Base-by-base conservation (phyloP, 2,329 filamentous ascomycete species). In the Fusarium piperis region DNA sequence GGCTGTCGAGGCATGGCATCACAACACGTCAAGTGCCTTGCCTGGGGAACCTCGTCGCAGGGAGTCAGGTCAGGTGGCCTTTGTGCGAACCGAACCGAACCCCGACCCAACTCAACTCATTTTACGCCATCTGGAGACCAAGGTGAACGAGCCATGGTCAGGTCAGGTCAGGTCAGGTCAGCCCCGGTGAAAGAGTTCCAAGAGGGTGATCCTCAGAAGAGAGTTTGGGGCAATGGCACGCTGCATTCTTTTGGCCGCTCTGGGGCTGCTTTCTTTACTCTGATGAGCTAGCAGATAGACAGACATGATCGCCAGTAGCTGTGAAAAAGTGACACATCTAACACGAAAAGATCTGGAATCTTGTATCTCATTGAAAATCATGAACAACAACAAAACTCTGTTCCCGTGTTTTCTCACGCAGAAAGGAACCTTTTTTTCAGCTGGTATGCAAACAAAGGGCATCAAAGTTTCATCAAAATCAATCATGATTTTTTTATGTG, bases 181-280 rank as follows among this genome's bases (percentile, higher is more conserved):
- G 41, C 60, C 32, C 30, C 44, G 18, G 56, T 23, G n/a, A 58
- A 70, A 59, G 67, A 44, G 68, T 67, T 67, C 46, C 48, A 64
- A 30, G 59, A 18, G 18, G 18, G 39, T 41, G 39, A 41, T 46
- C 15, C 15, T 26, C 7, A 28, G 20, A 46, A 46, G 41, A 28
- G 41, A 46, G 41, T 46, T 46, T 46, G 41, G 41, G 6, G n/a
- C 18, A 16, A 46, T 46, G 41, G 23, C 23, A 28, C 41, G 41
- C 41, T 46, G 41, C 41, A 46, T 41, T 41, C n/a, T 39, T 39
- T 41, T 41, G 38, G 38, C 38, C 18, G 12, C 38, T 41, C 38
- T 23, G 38, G 3, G n/a, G n/a, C n/a, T n/a, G n/a, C n/a, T n/a
- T n/a, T n/a, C n/a, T n/a, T n/a, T n/a, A n/a, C n/a, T n/a, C n/a